These are phyloP conservation scores for Diversispora eburnea DNA, from an alignment of 192 early-diverging fungal genomes.

Conservation along the genomic window DNA sequence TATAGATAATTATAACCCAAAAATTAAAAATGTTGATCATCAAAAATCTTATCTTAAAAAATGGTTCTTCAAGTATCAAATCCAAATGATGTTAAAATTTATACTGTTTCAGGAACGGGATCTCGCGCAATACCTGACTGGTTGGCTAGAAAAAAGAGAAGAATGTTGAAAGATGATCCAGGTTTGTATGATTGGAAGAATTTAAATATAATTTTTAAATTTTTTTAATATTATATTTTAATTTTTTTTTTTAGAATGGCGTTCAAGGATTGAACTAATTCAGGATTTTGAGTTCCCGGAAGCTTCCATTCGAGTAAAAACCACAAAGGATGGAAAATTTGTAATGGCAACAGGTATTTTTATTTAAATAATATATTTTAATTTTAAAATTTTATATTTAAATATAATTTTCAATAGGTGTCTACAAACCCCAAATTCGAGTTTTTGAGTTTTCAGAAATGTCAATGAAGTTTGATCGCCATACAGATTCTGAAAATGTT, in stretches of 20 bases:
- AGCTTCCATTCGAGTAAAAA: slow-evolving; percentile 78
- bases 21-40: too few relatives aligned
- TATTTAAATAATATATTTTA: neutral
- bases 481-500: slow-evolving; percentile 91
- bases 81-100: slow-evolving; percentile 94
- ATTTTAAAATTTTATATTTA: too few relatives aligned
- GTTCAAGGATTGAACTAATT: slow-evolving; percentile 89
- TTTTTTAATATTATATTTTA: too few relatives aligned
- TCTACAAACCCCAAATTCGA: slow-evolving; percentile 98
- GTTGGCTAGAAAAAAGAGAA: slow-evolving; percentile 81
- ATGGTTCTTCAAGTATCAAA: slow-evolving; percentile 81
- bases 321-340: slow-evolving; percentile 81
- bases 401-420: slow-evolving; percentile 44
- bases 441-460: slow-evolving; percentile 89
- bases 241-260: slow-evolving; percentile 64
- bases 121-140: slow-evolving; percentile 91
- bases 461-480: slow-evolving; percentile 98
- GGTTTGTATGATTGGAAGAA: slow-evolving; percentile 40
- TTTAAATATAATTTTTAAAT: too few relatives aligned
- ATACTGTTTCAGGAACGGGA: slow-evolving; percentile 72
- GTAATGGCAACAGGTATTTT: slow-evolving; percentile 80
- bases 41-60: neutral
- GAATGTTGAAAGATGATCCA: slow-evolving; percentile 82
- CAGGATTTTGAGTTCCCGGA: slow-evolving; percentile 99
- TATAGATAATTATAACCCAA: too few relatives aligned